Percentiles rank a stretch among this genome's conserved stretches.
These are phyloP conservation scores for Salix purpurea DNA, from an alignment of 345 rosid genomes.

Conservation along the genomic window DNA sequence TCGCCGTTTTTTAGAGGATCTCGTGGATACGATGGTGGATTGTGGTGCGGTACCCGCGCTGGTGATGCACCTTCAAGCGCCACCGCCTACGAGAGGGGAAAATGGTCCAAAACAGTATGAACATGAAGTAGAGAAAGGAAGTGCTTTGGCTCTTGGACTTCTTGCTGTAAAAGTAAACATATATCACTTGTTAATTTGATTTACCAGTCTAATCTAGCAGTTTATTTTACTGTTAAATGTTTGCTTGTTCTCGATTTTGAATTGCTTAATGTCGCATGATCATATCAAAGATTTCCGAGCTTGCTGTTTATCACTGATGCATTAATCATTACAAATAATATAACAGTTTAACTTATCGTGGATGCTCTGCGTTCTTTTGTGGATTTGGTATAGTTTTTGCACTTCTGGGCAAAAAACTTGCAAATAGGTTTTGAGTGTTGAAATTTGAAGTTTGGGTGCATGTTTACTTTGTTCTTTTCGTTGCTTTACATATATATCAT, in stretches of 20 bases:
- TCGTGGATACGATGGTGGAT: slow-evolving; percentile 48
- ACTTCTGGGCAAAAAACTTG: too few relatives aligned
- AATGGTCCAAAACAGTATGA: slow-evolving; percentile 18
- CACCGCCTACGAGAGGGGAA: slow-evolving; percentile 10
- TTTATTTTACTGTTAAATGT: not conserved
- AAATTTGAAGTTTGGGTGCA: too few relatives aligned
- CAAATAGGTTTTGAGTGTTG: too few relatives aligned
- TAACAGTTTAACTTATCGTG: not conserved
- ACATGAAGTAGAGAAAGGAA: slow-evolving; percentile 54
- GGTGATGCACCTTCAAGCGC: slow-evolving; percentile 44
- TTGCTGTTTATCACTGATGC: not conserved
- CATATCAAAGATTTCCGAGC: not conserved
- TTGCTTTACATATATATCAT: too few relatives aligned
- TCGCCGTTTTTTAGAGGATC: slow-evolving; percentile 35
- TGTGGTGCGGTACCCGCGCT: slow-evolving; percentile 61
- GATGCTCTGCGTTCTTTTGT: too few relatives aligned
- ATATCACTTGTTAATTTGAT: not conserved
- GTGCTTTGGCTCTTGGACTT: slow-evolving; percentile 58
- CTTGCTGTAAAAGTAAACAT: slow-evolving; percentile 48
- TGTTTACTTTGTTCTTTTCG: too few relatives aligned
- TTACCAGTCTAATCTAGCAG: not conserved
- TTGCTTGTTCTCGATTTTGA: not conserved
- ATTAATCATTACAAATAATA: not conserved
- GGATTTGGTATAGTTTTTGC: too few relatives aligned
- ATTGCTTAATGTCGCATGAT: not conserved